Evolutionary conservation across 257 asterid species (phyloP), one percentile per base, ranked within the genome.

Genomic region (Asclepias syriaca): DNA sequence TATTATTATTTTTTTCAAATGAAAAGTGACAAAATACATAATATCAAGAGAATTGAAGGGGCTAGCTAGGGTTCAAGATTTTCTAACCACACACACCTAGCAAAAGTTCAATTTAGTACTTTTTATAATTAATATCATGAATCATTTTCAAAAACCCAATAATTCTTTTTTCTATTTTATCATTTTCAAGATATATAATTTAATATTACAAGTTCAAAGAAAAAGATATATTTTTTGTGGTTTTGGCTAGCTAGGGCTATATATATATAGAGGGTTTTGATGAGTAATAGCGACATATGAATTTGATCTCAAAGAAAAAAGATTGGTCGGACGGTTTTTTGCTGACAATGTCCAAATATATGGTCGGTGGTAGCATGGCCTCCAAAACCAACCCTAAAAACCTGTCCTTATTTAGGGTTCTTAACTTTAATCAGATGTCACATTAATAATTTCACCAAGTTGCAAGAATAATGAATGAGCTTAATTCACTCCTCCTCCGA

Each of bases 281-380:
- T 16, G 61, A 14, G 18, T 27, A 16, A 59, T 57, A 60, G 65
- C 58, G 81, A 77, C 77, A 69, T 43, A 61, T 68, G 19, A 80
- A 50, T 58, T 51, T 76, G 61, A 24, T 24, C 18, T 50, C 19
- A 19, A 65, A 74, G 27, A 65, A 27, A 50, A 18, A 65, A 72
- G 82, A 81, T 78, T 77, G 82, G 82, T 68, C 68, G 71, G 85
- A 61, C 82, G 80, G 80, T 51, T 59, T 43, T 22, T 70, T 73
- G 69, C 46, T 51, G 40, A 59, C 53, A 34, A 21, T 24, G 32
- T 48, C 58, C 49, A 24, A 68, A 24, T 34, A 34, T 34, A 34
- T 55, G 80, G 82, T 68, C 84, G 84, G 84, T 74, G 72, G 11
- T 43, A 11, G 7, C 48, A 9, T 49, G 65, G 68, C 63, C 50